Percentiles rank a stretch among this genome's conserved stretches.
These are phyloP conservation scores for Albatrellus ellisii DNA, from an alignment of 768 basidiomycete genomes.

Conservation along the genomic window DNA sequence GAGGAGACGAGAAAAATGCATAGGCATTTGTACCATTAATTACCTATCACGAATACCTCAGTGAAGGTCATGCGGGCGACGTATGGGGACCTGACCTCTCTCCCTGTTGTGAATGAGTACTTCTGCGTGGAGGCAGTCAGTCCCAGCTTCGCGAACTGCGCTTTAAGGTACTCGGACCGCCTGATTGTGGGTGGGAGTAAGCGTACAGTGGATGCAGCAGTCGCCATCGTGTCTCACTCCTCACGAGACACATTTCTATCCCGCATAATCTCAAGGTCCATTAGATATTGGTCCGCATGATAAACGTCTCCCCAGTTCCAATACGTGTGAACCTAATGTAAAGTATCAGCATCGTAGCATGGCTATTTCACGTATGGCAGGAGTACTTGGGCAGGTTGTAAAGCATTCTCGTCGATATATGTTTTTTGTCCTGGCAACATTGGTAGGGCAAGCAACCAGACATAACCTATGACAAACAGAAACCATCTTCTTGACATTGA, in stretches of 20 bases:
- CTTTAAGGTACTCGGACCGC: conserved; percentile 44
- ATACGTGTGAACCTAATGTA: conserved; percentile 71
- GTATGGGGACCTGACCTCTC: conserved; percentile 29
- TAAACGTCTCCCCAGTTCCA: conserved; percentile 91
- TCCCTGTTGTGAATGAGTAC: conserved; percentile 43
- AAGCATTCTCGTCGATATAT: conserved; percentile 92
- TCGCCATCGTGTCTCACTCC: conserved; percentile 39
- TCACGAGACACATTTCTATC: conserved; percentile 51
- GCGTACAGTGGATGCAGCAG: not conserved
- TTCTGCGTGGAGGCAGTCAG: conserved; percentile 54
- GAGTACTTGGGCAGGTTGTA: conserved; percentile 81
- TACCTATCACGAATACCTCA: conserved; percentile 24
- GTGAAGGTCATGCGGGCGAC: not conserved
- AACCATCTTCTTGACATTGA: conserved; percentile 27
- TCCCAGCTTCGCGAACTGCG: conserved; percentile 65
- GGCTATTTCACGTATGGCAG: not conserved
- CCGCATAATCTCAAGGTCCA: conserved; percentile 47
- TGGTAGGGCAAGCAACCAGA: conserved; percentile 81
- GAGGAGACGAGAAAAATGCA: conserved; percentile 68
- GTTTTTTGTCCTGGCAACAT: conserved; percentile 50
- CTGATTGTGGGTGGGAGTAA: conserved; percentile 25
- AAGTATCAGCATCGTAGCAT: not conserved
- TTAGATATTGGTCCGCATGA: conserved; percentile 70
- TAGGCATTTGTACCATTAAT: conserved; percentile 69
- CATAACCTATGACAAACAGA: conserved; percentile 52